Percentiles rank a stretch among this genome's conserved stretches.
These are phyloP conservation scores for Magnusiomyces sp. DNA, from an alignment of 1,139 yeast genomes.

Conservation along the genomic window DNA sequence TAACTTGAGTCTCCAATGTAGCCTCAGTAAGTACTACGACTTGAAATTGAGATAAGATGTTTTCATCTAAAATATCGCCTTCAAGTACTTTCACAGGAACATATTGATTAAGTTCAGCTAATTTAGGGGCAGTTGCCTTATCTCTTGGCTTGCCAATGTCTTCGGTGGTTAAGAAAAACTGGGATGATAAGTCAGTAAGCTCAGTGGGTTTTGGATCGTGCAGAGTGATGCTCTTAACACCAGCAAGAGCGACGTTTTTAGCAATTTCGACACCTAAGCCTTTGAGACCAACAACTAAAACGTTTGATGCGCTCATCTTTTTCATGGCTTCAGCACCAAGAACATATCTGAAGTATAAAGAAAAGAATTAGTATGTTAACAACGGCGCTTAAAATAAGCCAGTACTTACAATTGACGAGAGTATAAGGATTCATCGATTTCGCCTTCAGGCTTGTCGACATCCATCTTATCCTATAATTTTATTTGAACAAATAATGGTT, in stretches of 20 bases:
- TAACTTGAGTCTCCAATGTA: slow-evolving; percentile 63
- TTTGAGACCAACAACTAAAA: slow-evolving; percentile 74
- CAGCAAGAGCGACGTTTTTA: slow-evolving; percentile 92
- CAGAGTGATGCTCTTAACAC: slow-evolving; percentile 85
- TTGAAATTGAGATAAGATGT: slow-evolving; percentile 49
- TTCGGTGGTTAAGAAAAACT: slow-evolving; percentile 63
- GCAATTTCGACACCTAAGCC: slow-evolving; percentile 96
- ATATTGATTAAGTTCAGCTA: slow-evolving; percentile 79
- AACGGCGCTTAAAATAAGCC: too few relatives aligned
- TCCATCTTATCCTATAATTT: slow-evolving; percentile 12
- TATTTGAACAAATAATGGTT: background rate
- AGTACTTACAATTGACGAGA: too few relatives aligned
- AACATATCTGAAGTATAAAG: slow-evolving; percentile 41
- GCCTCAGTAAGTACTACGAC: slow-evolving; percentile 79
- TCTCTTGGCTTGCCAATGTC: slow-evolving; percentile 83
- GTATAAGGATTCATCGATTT: slow-evolving; percentile 14
- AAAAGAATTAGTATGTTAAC: too few relatives aligned
- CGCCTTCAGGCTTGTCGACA: slow-evolving; percentile 13
- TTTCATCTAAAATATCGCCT: slow-evolving; percentile 35
- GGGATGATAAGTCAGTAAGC: slow-evolving; percentile 73
- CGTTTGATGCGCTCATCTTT: slow-evolving; percentile 89
- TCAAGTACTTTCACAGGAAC: slow-evolving; percentile 74
- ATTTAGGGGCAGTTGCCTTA: slow-evolving; percentile 50
- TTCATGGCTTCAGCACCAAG: slow-evolving; percentile 96
- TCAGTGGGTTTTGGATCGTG: slow-evolving; percentile 71